Conservation (phyloP, 23 red algal species). For the Chondrus crispus region DNA sequence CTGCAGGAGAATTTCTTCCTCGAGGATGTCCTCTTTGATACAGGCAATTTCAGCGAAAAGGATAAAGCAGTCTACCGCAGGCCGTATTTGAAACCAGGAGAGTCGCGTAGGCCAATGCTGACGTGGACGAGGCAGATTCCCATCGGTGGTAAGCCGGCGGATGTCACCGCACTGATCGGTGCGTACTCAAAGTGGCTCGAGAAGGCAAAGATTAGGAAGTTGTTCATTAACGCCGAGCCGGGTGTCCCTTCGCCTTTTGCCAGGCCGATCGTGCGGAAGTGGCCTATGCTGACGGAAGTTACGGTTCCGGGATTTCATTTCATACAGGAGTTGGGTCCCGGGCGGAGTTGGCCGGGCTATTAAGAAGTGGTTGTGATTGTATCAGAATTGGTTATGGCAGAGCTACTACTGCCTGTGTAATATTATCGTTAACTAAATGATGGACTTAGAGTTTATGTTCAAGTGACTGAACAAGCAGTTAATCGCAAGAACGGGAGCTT, state of each 20-base stretch:
- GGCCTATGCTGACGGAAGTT: not conserved
- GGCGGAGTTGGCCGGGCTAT: not conserved
- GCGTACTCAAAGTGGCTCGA: not conserved
- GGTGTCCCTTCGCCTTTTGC: not conserved
- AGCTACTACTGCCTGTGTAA: too few species aligned
- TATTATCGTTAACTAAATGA: too few species aligned
- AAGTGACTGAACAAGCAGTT: too few species aligned
- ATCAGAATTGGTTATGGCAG: too few species aligned
- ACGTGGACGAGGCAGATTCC: not conserved
- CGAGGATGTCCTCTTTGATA: not conserved
- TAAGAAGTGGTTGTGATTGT: not conserved
- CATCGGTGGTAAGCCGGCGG: conserved; percentile 3
- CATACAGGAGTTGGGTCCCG: not conserved
- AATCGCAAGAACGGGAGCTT: too few species aligned
- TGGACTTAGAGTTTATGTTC: too few species aligned
- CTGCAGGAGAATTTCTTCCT: conserved; percentile 3
- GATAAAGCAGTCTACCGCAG: not conserved
- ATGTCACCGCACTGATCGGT: not conserved
- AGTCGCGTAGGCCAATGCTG: not conserved
- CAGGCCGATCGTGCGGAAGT: not conserved
- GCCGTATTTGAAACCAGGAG: not conserved
- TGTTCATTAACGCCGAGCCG: not conserved
- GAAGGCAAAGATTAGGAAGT: not conserved
- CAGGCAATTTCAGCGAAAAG: not conserved
- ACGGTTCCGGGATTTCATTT: not conserved